Evolutionary conservation across 352 stramenopile species (phyloP), one percentile per base, ranked within the genome.

Genomic region (Discostella stelligera): DNA sequence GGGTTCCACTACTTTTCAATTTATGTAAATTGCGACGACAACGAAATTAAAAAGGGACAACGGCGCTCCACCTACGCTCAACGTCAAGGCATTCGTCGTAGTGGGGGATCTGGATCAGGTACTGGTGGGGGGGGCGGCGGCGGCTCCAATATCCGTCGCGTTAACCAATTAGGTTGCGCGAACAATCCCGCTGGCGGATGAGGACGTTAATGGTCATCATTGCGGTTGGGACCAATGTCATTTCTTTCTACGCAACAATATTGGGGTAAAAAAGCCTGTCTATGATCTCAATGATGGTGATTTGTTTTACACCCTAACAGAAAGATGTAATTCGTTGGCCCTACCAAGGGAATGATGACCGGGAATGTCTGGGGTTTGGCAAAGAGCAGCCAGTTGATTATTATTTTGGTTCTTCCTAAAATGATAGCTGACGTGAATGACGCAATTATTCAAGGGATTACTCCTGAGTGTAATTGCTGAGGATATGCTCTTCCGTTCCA

Each of bases 181-280:
- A 71, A 65, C 27, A 58, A 63, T 18, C 64, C 56, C 7, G 68
- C 52, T 4, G 72, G 72, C 32, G 75, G 75, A 58, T 83, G 75
- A 83, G 75, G 75, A 67, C 46, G 75, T 56, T 83, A 83, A 79
- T 79, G 69, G 74, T 68, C 67, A 71, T 80, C 59, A 74, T 77
- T 49, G 14, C 25, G 39, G 37, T 44, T 49, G 4, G 50, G 49
- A 64, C 30, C 46, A 61, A 48, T 56, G 7, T 8, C 7, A 14
- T 44, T 44, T 44, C 37, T 44, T 44, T 44, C 11, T 3, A 44
- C 4, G 37, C 11, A 14, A 32, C 27, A 32, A 32, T 5, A 32
- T 32, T 32, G 27, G 27, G 5, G 27, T 32, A 32, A 32, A 32
- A 32, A 23, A 61, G 14, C n/a, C 20, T 54, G 20, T n/a, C 52